These are phyloP conservation scores for Sarocladium strictum DNA, from an alignment of 2,329 filamentous ascomycete species.

Conservation along the genomic window DNA sequence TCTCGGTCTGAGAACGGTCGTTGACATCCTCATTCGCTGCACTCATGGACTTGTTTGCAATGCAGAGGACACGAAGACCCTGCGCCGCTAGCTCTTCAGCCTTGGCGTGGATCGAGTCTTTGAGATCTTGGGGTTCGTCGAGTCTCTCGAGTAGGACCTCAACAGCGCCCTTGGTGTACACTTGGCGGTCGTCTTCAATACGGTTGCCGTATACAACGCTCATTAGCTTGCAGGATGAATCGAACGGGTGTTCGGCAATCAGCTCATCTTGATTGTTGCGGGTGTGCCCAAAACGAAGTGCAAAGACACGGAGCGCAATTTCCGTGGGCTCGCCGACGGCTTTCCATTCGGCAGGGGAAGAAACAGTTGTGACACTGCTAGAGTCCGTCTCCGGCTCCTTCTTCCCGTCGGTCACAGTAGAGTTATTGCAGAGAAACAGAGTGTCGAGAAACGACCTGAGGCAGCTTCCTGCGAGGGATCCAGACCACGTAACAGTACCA, in stretches of 20 bases:
- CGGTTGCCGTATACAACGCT: slow-evolving; percentile 55
- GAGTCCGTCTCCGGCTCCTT: slow-evolving; percentile 41
- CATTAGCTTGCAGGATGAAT: slow-evolving; percentile 70
- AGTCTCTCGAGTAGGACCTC: slow-evolving; percentile 51
- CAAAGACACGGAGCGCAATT: slow-evolving; percentile 68
- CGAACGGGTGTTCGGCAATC: slow-evolving; percentile 64
- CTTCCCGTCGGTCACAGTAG: slow-evolving; percentile 41
- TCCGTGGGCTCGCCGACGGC: slow-evolving; percentile 65
- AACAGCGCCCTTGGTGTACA: slow-evolving; percentile 54
- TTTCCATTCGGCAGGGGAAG: slow-evolving; percentile 44
- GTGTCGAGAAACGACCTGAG: slow-evolving; percentile 46
- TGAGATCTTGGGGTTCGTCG: slow-evolving; percentile 39
- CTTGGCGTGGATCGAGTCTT: slow-evolving; percentile 38
- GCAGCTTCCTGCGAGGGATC: slow-evolving; percentile 30
- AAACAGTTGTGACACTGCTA: slow-evolving; percentile 37
- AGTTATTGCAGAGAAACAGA: slow-evolving; percentile 57
- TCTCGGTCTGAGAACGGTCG: slow-evolving; percentile 49
- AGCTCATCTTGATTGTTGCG: slow-evolving; percentile 40
- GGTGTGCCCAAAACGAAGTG: slow-evolving; percentile 57
- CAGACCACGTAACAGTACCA: slow-evolving; percentile 43
- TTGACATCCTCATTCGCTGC: slow-evolving; percentile 29
- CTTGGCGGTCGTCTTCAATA: slow-evolving; percentile 27
- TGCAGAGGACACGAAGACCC: slow-evolving; percentile 63
- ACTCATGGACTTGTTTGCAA: slow-evolving; percentile 47
- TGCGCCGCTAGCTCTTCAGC: slow-evolving; percentile 53